Base-by-base conservation (phyloP, 768 basidiomycete species). In the Naganishia antarctica region DNA sequence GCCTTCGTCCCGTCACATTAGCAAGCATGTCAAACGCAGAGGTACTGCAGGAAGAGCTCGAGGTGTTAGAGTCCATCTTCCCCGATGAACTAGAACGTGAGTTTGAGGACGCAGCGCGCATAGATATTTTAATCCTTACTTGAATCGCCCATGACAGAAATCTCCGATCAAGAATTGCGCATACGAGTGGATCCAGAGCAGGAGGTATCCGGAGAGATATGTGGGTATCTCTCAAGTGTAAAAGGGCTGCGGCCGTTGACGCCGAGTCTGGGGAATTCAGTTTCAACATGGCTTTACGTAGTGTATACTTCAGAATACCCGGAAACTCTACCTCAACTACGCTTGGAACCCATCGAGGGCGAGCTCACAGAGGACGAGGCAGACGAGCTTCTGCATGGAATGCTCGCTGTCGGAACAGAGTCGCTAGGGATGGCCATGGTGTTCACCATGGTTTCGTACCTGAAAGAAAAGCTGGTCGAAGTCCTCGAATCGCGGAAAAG, bases 61-160 rank as follows among this genome's bases (percentile, higher is more conserved):
- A 97, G 85, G 91, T 93, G 71, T 83, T 97, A 70, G 91, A 94
- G 80, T 87, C 91, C 2, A 98, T 98, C 76, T 98, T 94, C 77
- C 91, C 94, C 4, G 87, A 90, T 69, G 94, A 98, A 78, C 81
- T 96, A 64, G 83, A 87, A 73, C 88, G 93, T 96, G 80, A 74
- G 91, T n/a, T n/a, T n/a, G n/a, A n/a, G n/a, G n/a, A n/a, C n/a
- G n/a, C n/a, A n/a, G n/a, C n/a, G n/a, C n/a, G n/a, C n/a, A n/a
- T n/a, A n/a, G n/a, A n/a, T n/a, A n/a, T n/a, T n/a, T n/a, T n/a
- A n/a, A n/a, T n/a, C n/a, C n/a, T n/a, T n/a, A n/a, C n/a, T n/a
- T n/a, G n/a, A n/a, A n/a, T n/a, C n/a, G n/a, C n/a, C n/a, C n/a
- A n/a, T n/a, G n/a, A 71, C 88, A 97, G 94, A 88, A 82, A 74